A percentile compares a stretch with the other conserved stretches of the same genome.
Conservation (phyloP, 805 yeast species). For the Starmerella asiatica region DNA sequence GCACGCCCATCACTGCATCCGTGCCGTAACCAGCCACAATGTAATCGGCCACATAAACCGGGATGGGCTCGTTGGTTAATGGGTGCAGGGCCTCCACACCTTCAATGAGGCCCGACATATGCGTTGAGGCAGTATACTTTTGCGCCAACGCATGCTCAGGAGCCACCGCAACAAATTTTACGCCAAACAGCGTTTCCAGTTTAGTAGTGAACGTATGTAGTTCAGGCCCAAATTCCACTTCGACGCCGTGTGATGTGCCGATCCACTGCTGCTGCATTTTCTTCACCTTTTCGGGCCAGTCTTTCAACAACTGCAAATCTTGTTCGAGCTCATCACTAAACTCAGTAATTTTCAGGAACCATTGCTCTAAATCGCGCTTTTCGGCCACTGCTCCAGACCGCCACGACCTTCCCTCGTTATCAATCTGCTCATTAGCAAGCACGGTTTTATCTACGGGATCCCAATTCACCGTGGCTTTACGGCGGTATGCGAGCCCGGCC, state of each 20-base stretch:
- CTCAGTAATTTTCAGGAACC: conserved; percentile 85
- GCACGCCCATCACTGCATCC: conserved; percentile 98
- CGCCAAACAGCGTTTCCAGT: conserved; percentile 74
- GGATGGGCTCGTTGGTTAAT: conserved; percentile 37
- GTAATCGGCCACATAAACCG: conserved; percentile 82
- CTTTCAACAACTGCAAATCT: conserved; percentile 47
- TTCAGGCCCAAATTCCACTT: conserved; percentile 37
- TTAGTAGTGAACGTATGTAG: conserved; percentile 69
- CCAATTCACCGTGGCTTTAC: conserved; percentile 88
- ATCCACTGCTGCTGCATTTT: conserved; percentile 92
- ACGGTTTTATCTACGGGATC: conserved; percentile 94
- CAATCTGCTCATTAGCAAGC: conserved; percentile 93
- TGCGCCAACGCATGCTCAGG: conserved; percentile 50
- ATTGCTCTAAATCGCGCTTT: conserved; percentile 65
- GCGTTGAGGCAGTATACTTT: conserved; percentile 30
- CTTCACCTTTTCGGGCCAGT: conserved; percentile 85
- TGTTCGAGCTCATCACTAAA: conserved; percentile 53
- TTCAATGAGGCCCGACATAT: conserved; percentile 35
- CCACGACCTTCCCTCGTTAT: conserved; percentile 83
- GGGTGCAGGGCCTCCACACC: conserved; percentile 42
- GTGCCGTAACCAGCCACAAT: conserved; percentile 72
- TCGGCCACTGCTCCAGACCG: conserved; percentile 93
- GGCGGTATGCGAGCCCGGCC: conserved; percentile 71
- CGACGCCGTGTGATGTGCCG: conserved; percentile 73
- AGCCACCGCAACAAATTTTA: conserved; percentile 71